phyloP scores from a whole-genome alignment of 768 basidiomycete species.

The Suillus spraguei region DNA sequence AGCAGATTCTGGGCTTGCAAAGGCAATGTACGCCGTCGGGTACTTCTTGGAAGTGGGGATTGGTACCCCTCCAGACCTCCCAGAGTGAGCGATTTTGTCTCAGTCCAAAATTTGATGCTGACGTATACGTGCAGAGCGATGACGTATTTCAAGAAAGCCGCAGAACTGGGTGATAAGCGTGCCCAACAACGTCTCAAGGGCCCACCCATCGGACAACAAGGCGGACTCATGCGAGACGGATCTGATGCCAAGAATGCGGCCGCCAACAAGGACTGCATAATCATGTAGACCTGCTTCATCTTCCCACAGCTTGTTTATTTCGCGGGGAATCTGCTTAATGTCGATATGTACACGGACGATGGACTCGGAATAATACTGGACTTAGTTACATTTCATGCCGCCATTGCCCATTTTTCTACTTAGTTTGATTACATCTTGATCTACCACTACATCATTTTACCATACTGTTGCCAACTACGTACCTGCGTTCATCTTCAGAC shows the following conservation, averaged over 20 bases:
- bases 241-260: conserved; percentile 49
- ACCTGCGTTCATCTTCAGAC: not conserved
- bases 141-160: conserved; percentile 85
- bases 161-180: conserved; percentile 92
- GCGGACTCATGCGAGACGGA: conserved; percentile 61
- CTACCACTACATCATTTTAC: conserved; percentile 1
- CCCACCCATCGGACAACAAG: conserved; percentile 54
- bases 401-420: not conserved
- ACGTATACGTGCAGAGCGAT: conserved; percentile 52
- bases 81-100: conserved; percentile 55
- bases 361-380: conserved; percentile 4
- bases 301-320: not conserved
- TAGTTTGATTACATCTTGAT: not conserved
- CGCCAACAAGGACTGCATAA: conserved; percentile 82
- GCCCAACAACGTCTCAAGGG: conserved; percentile 81
- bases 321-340: conserved; percentile 1
- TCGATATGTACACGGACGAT: conserved; percentile 7
- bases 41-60: conserved; percentile 98
- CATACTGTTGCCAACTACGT: not conserved
- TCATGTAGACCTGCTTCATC: conserved; percentile 57
- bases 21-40: conserved; percentile 97
- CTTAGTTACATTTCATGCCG: not conserved
- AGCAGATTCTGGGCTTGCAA: conserved; percentile 87
- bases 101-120: conserved; percentile 6
- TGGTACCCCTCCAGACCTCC: conserved; percentile 66